A percentile compares a stretch with the other conserved stretches of the same genome.
Conservation (phyloP, 345 rosid genomes). For the Populus deltoides region DNA sequence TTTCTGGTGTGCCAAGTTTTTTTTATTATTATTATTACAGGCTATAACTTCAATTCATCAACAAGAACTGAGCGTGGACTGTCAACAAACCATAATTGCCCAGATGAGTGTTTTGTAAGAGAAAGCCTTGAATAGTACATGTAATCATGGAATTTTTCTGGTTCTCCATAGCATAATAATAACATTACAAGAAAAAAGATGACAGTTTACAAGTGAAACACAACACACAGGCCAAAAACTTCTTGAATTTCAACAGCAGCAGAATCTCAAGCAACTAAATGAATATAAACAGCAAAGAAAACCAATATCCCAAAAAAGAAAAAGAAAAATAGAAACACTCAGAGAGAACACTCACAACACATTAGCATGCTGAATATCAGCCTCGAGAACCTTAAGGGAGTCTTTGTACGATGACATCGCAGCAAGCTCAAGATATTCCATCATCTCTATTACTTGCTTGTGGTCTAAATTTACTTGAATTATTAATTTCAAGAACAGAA, state of each 20-base stretch:
- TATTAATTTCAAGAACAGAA: neutral
- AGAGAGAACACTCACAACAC: constrained; percentile 36
- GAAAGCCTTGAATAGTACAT: neutral
- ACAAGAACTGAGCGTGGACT: neutral
- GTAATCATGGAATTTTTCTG: neutral
- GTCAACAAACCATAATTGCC: neutral
- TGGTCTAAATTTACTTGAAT: neutral
- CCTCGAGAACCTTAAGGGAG: constrained; percentile 41
- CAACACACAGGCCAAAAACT: neutral
- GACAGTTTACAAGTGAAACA: neutral
- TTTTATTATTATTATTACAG: too few species aligned
- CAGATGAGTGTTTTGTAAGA: neutral
- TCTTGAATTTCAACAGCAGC: neutral
- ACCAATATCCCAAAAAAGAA: neutral
- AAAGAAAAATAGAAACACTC: neutral
- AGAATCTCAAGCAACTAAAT: neutral
- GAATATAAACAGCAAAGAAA: neutral
- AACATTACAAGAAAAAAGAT: neutral
- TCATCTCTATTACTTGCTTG: constrained; percentile 2
- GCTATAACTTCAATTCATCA: neutral
- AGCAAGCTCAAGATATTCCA: constrained; percentile 33
- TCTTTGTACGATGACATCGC: constrained; percentile 39
- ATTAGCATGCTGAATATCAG: constrained; percentile 51
- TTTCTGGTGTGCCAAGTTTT: neutral
- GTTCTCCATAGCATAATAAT: neutral